phyloP scores from a whole-genome alignment of 495 filamentous ascomycete genomes.

The Aspergillus asperescens region DNA sequence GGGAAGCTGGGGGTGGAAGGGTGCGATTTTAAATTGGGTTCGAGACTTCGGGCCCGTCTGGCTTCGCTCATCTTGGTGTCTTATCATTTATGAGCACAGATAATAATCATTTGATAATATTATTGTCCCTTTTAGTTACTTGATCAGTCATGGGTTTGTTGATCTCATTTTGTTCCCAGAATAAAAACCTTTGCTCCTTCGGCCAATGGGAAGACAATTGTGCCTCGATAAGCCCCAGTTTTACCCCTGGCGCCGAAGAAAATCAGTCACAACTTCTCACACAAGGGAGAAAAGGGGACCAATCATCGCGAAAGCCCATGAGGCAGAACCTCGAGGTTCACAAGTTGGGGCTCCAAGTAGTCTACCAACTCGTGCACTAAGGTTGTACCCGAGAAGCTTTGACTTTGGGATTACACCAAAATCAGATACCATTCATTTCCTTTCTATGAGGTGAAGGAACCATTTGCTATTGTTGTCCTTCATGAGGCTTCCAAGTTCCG shows the following conservation, averaged over 20 bases:
- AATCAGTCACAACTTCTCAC: no score
- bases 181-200: neutral
- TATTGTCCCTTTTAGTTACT: neutral
- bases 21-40: neutral
- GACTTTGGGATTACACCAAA: neutral
- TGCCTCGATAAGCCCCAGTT: slow-evolving; percentile 3
- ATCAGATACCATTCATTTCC: neutral
- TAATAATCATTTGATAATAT: neutral
- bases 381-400: neutral
- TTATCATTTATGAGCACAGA: neutral
- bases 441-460: neutral
- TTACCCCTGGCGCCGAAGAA: neutral
- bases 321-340: no score
- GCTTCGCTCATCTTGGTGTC: neutral
- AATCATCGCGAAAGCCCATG: slow-evolving; percentile 1
- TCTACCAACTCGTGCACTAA: neutral
- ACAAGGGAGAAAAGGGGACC: slow-evolving; percentile 13
- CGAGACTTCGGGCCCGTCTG: neutral
- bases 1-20: neutral
- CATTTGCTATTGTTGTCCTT: no score
- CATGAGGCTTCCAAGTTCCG: no score
- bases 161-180: neutral
- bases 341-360: neutral
- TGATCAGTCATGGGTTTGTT: neutral
- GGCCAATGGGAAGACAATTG: neutral